Evolutionary conservation across 2,329 filamentous ascomycete species (phyloP).

Genomic region (Parafenestella ontariensis): DNA sequence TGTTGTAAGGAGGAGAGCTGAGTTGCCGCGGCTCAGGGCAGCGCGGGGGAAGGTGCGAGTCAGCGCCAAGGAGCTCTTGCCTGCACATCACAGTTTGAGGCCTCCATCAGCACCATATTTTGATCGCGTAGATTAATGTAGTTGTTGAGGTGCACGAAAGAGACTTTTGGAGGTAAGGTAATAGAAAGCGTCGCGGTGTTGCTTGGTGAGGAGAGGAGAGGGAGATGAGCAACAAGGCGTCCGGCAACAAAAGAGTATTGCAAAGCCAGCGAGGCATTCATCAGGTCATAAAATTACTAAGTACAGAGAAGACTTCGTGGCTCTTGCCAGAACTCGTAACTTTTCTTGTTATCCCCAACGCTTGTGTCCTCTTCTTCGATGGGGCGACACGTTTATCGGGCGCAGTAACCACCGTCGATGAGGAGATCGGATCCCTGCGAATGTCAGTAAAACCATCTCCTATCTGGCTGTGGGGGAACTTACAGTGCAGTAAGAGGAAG

Average conservation of each 20-base stretch:
- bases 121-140: neutral
- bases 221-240: neutral
- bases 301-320: conserved; percentile 16
- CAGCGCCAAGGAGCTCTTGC: conserved; percentile 3
- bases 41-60: conserved; percentile 5
- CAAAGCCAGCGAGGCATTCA: conserved; percentile 6
- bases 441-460: conserved; percentile 39
- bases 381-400: conserved; percentile 41
- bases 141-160: neutral
- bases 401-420: conserved; percentile 76
- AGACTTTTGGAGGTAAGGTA: neutral
- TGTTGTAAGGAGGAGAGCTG: conserved; percentile 1
- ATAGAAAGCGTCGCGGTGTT: neutral
- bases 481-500: conserved; percentile 80
- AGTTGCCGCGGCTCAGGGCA: conserved; percentile 21
- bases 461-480: conserved; percentile 11
- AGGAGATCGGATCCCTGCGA: conserved; percentile 67
- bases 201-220: too few relatives aligned
- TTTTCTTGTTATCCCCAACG: conserved; percentile 11
- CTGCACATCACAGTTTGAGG: neutral
- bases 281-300: conserved; percentile 26
- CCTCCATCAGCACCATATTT: neutral
- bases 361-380: conserved; percentile 12
- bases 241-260: neutral
- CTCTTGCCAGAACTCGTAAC: neutral